Base-by-base conservation (phyloP, 2,329 filamentous ascomycete genomes). In the Fusarium siculi region DNA sequence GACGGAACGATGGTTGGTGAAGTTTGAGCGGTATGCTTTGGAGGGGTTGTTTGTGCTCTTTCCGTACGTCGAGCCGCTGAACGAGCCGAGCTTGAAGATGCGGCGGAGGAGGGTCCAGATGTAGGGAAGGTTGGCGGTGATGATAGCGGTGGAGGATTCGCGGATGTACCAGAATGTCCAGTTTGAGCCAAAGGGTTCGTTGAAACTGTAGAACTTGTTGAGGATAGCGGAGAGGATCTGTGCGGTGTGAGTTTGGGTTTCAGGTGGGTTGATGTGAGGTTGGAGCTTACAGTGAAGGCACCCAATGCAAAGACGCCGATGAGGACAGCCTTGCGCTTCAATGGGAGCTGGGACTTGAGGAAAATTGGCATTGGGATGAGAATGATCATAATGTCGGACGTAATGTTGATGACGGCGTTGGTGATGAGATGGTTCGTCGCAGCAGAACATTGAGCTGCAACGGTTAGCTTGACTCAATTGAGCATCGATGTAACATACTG, bases 381-480 rank as follows among this genome's bases (percentile, higher is more conserved):
- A 34, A 91, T 86, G 76, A 92, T 90, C 81, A 88, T 84, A 5
- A 90, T 42, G 70, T 91, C 90, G 32, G 88, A 90, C 5, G 87
- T 85, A 54, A 91, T 86, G 73, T 92, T 91, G 76, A 91, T 86
- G 8, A 85, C 82, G 3, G 87, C 85, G 66, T 91, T 89, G 21
- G 87, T 86, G 56, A 90, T 89, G 16, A 89, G 83, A 73, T 90
- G 90, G 75, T 89, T 82, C 21, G 86, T 82, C 4, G 87, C 85
- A 0, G 88, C 86, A 2, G 88, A 87, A 76, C 89, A 91, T 82
- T 91, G 88, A 4, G 82, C 85, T 87, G 39, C 5, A 4, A n/a
- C 15, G 4, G 65, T 76, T 18, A 78, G 70, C 18, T 8, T 28
- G 34, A 46, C 54, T 23, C 23, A 37, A 39, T 16, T 15, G 16